Percentiles rank a stretch among this genome's conserved stretches.
Evolutionary conservation across 2,329 filamentous ascomycete genomes (phyloP).

Genomic region (Aspergillus calidoustus): DNA sequence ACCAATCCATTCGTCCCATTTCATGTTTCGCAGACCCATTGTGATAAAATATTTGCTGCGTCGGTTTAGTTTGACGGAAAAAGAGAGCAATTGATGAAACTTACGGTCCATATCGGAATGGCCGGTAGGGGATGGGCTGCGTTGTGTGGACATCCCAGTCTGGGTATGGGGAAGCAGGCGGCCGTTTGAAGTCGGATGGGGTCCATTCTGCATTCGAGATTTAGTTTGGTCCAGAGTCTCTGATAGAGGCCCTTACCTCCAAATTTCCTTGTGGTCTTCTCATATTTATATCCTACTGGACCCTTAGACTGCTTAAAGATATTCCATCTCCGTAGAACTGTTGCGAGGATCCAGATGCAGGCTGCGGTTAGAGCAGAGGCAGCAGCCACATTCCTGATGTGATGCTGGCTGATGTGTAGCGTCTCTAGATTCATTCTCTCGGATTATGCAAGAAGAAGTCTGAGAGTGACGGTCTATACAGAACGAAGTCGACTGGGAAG

Average conservation of each 20-base stretch:
- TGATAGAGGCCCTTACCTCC: conserved; percentile 48
- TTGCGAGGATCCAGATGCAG: conserved; percentile 34
- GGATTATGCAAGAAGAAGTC: neutral
- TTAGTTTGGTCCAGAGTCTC: neutral
- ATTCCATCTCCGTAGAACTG: conserved; percentile 34
- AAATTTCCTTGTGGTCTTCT: conserved; percentile 43
- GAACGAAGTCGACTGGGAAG: neutral
- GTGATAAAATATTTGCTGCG: conserved; percentile 70
- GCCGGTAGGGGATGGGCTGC: conserved; percentile 75
- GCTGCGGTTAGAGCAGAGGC: conserved; percentile 37
- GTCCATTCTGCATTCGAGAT: conserved; percentile 54
- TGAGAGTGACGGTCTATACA: neutral
- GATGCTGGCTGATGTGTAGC: conserved; percentile 14
- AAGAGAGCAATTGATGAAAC: conserved; percentile 23
- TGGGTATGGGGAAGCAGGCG: conserved; percentile 65
- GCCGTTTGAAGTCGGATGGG: conserved; percentile 63
- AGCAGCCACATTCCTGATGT: conserved; percentile 34
- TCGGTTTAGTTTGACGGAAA: neutral
- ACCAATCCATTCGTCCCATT: conserved; percentile 75
- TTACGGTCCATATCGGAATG: conserved; percentile 74
- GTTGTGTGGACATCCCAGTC: conserved; percentile 71
- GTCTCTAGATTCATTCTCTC: conserved; percentile 15
- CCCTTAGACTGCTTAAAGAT: conserved; percentile 32
- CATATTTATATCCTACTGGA: conserved; percentile 33
- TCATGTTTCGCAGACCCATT: conserved; percentile 74